phyloP scores from a whole-genome alignment of 371 early-diverging fungal genomes.

The Synchytrium microbalum region DNA sequence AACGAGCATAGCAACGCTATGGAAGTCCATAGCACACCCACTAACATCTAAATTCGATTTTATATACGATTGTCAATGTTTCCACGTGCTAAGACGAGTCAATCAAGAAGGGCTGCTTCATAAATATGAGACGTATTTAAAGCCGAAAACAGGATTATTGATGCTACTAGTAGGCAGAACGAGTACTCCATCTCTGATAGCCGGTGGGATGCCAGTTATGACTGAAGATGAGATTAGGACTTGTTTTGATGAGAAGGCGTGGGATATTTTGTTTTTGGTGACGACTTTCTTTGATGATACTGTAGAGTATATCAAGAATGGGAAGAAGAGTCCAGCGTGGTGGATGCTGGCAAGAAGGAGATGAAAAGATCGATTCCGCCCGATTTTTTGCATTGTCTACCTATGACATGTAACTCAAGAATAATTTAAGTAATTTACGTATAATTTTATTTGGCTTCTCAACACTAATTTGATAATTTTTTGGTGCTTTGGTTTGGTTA shows the following conservation, averaged over 20 bases:
- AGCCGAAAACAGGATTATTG: neutral
- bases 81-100: conserved; percentile 1
- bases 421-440: too few species aligned
- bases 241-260: neutral
- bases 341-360: neutral
- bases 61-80: conserved; percentile 3
- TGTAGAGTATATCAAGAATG: neutral
- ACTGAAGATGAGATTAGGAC: neutral
- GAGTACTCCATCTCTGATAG: neutral
- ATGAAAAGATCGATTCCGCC: too few species aligned
- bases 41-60: neutral
- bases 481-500: too few species aligned
- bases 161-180: neutral
- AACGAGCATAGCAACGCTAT: too few species aligned
- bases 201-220: neutral
- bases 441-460: too few species aligned
- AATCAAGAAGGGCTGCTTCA: neutral
- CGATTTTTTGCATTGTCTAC: too few species aligned
- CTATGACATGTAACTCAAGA: too few species aligned
- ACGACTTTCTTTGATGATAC: neutral
- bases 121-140: neutral
- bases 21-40: too few species aligned
- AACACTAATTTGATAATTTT: too few species aligned
- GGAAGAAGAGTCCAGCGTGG: neutral
- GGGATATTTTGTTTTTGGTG: neutral